Evolutionary conservation across 2,329 filamentous ascomycete genomes (phyloP), one percentile per base, ranked within the genome.

Genomic region (Tolypocladium tundrense): DNA sequence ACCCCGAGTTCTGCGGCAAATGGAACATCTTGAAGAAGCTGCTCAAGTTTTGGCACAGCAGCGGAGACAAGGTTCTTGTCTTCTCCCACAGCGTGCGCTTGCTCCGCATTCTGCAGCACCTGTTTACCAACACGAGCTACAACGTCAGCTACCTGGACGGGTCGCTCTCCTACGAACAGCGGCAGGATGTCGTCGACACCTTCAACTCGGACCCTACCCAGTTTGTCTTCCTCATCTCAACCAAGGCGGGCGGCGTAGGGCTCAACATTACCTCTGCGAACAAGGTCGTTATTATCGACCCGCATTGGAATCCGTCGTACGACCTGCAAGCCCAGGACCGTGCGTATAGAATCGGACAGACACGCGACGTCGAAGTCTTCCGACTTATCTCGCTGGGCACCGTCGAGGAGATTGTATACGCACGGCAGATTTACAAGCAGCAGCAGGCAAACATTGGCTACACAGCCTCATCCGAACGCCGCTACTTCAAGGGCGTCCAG

Each of bases 361-460:
- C 84, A 0, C 82, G 94, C 24, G 91, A 97, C 67, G 94, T 99
- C 0, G 94, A 99, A 69, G 93, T 97, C 1, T 97, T 96, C 70
- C 86, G 94, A 4, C 82, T 99, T 1, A 85, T 99, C 21, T 93
- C 89, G 2, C 86, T 90, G 1, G 94, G 94, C 0, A 97, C 94
- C 0, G 91, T 99, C 19, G 94, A 99, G 69, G 94, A 99, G 71
- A 94, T 97, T 57, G 91, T 97, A 9, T 99, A 99, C 66, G 94
- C 93, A 0, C 83, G 94, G 8, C 94, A 99, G 67, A 94, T 99
- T 43, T 99, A 99, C 79, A 99, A 99, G 72, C 94, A 99, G 69
- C 94, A 99, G 67, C 94, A 97, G 74, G 93, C 94, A 33, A 97
- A 97, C 67, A 97, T 99, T 59, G 94, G 90, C 1, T 97, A 99